A percentile compares a stretch with the other conserved stretches of the same genome.
phyloP scores from a whole-genome alignment of 495 filamentous ascomycete genomes.

The Hypoxylon cercidicola region DNA sequence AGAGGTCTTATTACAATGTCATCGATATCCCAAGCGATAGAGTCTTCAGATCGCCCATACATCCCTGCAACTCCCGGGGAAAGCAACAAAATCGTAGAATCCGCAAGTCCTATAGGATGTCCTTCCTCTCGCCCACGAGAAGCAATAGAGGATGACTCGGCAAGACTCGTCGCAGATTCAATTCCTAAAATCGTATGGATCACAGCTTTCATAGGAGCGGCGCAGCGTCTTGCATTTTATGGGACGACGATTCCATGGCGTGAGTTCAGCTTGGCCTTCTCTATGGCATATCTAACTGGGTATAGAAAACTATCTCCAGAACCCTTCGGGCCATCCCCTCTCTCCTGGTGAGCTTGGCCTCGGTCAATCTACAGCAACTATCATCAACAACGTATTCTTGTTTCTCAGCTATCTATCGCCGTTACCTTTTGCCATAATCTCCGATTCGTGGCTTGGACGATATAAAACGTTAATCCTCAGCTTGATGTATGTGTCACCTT shows the following conservation, averaged over 20 bases:
- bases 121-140: background rate
- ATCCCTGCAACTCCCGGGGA: background rate
- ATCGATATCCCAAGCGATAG: too few species aligned
- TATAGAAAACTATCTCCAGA: slow-evolving; percentile 4
- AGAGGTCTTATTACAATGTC: too few species aligned
- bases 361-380: slow-evolving; percentile 7
- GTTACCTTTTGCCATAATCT: slow-evolving; percentile 1
- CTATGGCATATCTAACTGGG: background rate
- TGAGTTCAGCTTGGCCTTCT: background rate
- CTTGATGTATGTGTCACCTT: background rate
- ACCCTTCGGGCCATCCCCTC: background rate
- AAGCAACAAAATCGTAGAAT: background rate
- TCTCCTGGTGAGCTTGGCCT: slow-evolving; percentile 8
- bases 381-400: slow-evolving; percentile 9
- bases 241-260: background rate
- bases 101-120: background rate
- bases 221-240: background rate
- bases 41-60: too few species aligned
- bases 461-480: slow-evolving; percentile 5
- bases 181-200: background rate
- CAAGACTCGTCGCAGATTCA: background rate
- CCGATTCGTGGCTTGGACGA: slow-evolving; percentile 8
- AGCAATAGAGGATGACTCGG: background rate
- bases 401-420: slow-evolving; percentile 8
- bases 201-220: background rate